These are phyloP conservation scores for Neurospora sp. DNA, from an alignment of 495 filamentous ascomycete genomes.

Conservation along the genomic window DNA sequence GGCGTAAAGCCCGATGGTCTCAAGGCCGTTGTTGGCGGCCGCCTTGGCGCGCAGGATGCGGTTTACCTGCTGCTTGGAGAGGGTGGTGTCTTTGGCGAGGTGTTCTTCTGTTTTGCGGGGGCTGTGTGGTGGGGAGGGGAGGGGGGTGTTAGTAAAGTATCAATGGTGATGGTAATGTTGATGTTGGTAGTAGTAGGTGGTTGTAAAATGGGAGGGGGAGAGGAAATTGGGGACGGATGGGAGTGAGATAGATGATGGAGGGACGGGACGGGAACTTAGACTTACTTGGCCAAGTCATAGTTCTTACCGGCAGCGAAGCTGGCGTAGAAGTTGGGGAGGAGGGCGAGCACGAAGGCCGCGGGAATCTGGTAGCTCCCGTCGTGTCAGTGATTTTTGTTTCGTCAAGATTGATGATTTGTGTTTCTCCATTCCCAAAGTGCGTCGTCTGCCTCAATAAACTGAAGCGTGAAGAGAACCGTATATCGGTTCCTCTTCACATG, in stretches of 20 bases:
- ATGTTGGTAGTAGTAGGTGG: too few species aligned
- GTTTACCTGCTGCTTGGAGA: slow-evolving; percentile 23
- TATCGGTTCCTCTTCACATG: not conserved
- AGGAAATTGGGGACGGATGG: not conserved
- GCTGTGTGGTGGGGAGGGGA: not conserved
- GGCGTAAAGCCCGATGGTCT: slow-evolving; percentile 40
- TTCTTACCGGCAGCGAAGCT: slow-evolving; percentile 26
- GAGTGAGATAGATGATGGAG: not conserved
- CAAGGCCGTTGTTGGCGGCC: slow-evolving; percentile 37
- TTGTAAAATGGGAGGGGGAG: not conserved
- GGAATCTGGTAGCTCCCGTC: slow-evolving; percentile 28
- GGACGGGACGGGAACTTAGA: not conserved
- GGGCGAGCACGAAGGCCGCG: slow-evolving; percentile 29
- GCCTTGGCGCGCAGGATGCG: slow-evolving; percentile 39
- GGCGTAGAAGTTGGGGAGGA: slow-evolving; percentile 29
- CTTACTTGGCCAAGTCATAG: slow-evolving; percentile 26
- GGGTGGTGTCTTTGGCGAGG: slow-evolving; percentile 25
- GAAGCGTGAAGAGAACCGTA: not conserved
- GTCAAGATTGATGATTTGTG: not conserved
- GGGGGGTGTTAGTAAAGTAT: not conserved
- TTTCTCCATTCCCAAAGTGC: not conserved
- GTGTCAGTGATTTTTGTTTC: not conserved
- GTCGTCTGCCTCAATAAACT: not conserved
- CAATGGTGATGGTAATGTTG: not conserved
- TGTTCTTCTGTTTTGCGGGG: slow-evolving; percentile 18